Evolutionary conservation across 352 stramenopile genomes (phyloP), one percentile per base, ranked within the genome.

Genomic region (Pythium scleroteichum): DNA sequence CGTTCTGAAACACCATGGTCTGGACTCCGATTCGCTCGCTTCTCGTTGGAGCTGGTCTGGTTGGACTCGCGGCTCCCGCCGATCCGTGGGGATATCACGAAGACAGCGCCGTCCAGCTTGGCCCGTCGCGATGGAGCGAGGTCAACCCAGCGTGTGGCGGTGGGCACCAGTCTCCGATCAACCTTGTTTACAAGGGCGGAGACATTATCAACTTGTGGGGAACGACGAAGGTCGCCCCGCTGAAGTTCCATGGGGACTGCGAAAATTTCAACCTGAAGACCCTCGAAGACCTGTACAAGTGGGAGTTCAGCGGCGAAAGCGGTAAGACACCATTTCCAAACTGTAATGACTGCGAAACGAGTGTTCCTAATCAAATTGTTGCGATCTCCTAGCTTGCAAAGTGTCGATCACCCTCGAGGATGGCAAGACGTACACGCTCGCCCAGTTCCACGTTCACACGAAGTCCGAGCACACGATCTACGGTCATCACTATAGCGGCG

Each of bases 221-320:
- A 0, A 74, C 76, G 22, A 65, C 55, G n/a, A 41, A 68, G 14
- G 40, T 73, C 23, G 64, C 68, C 26, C 79, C 77, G 17, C 62
- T 87, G 62, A 78, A 82, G 46, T 87, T 77, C 53, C 58, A 42
- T 4, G 79, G 79, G 9, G 42, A 80, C 13, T 88, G 79, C 41
- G 49, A 75, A 23, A 71, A 76, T 26, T 89, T 85, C 45, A 79
- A 73, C 38, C 39, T 89, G 16, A 79, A 78, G 57, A 82, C 73
- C 10, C 77, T 87, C 35, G 75, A 82, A 26, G 75, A 89, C 23
- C 22, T 89, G 29, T 84, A 75, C 75, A 87, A 85, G 66, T 87
- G 77, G 77, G 69, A 82, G 62, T 69, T 87, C 32, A 45, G 59
- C 14, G 68, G 52, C 46, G 51, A 79, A 24, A 73, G 64, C 17